Conservation (phyloP, 495 filamentous ascomycete species). For the Penicillium dipodomyicola region DNA sequence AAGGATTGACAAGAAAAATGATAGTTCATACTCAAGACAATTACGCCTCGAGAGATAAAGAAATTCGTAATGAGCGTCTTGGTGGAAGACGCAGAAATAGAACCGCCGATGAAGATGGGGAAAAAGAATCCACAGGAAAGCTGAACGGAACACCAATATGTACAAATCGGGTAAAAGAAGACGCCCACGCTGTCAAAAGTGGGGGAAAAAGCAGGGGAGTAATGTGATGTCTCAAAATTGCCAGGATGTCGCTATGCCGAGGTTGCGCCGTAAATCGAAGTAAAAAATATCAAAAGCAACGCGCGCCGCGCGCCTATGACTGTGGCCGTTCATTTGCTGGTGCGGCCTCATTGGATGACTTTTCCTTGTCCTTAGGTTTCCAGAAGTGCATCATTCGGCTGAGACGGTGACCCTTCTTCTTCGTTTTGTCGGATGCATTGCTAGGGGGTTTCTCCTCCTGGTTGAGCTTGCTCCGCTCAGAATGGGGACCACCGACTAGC, state of each 20-base stretch:
- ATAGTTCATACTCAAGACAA: slow-evolving; percentile 40
- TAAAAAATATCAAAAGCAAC: slow-evolving; percentile 24
- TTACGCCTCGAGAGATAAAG: slow-evolving; percentile 33
- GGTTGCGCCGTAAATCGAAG: slow-evolving; percentile 31
- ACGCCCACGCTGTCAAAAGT: slow-evolving; percentile 19
- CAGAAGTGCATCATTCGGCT: slow-evolving; percentile 84
- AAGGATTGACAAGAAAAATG: slow-evolving; percentile 40
- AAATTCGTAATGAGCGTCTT: slow-evolving; percentile 44
- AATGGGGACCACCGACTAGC: slow-evolving; percentile 72
- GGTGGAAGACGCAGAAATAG: slow-evolving; percentile 10
- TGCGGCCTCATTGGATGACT: slow-evolving; percentile 20
- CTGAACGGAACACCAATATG: slow-evolving; percentile 24
- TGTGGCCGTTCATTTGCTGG: slow-evolving; percentile 25
- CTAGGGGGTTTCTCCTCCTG: slow-evolving; percentile 64
- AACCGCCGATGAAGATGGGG: slow-evolving; percentile 21
- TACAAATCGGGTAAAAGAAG: slow-evolving; percentile 22
- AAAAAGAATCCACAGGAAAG: slow-evolving; percentile 27
- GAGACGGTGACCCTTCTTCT: slow-evolving; percentile 69
- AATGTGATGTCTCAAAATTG: slow-evolving; percentile 19
- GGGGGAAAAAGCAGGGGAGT: slow-evolving; percentile 25
- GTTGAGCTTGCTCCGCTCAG: slow-evolving; percentile 76
- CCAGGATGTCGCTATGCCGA: slow-evolving; percentile 36
- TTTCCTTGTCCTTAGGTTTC: slow-evolving; percentile 59
- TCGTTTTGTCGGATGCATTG: slow-evolving; percentile 59
- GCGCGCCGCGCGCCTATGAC: slow-evolving; percentile 10